Base-by-base conservation (phyloP, 345 rosid genomes). In the Eucalyptus brandiana region DNA sequence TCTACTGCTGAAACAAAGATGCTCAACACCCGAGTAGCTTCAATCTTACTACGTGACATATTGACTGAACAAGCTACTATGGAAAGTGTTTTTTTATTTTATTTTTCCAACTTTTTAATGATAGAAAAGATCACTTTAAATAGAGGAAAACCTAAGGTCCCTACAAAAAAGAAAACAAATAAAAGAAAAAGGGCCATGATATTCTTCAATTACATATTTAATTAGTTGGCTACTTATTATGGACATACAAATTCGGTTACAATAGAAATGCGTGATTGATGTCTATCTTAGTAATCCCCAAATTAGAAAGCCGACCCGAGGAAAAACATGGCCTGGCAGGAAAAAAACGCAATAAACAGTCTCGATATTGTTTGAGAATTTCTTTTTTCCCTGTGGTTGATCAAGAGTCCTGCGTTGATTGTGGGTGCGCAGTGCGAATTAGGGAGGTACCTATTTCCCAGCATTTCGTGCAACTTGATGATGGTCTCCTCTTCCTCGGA, bases 401-500 rank as follows among this genome's bases (percentile, higher is more conserved):
- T 37, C 23, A 76, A 37, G 47, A 21, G 47, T 76, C 28, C 47
- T 5, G 83, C 4, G 45, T 19, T 37, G 23, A 76, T 76, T 11
- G 28, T 37, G 81, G 15, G 45, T 11, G 6, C n/a, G 47, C 23
- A 10, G 9, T 12, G 32, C 21, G 76, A 53, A n/a, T 11, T 14
- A 87, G 13, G 18, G 67, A 54, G 45, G 45, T 56, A 89, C 98
- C 95, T 97, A 91, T 97, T 97, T 67, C 99, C 99, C 89, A 96
- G 88, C 86, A 95, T 90, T 76, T 94, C 88, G 45, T 97, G 99
- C 42, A 96, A 88, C 89, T 94, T 95, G 83, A 95, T 94, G 87
- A 97, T 97, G 86, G 91, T 88, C 80, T 97, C 96, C 67, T 97
- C 99, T 93, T 97, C 99, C 90, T 94, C 97, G 18, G 88, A 53